Evolutionary conservation across 345 rosid genomes (phyloP).

Genomic region (Aquilaria sinensis): DNA sequence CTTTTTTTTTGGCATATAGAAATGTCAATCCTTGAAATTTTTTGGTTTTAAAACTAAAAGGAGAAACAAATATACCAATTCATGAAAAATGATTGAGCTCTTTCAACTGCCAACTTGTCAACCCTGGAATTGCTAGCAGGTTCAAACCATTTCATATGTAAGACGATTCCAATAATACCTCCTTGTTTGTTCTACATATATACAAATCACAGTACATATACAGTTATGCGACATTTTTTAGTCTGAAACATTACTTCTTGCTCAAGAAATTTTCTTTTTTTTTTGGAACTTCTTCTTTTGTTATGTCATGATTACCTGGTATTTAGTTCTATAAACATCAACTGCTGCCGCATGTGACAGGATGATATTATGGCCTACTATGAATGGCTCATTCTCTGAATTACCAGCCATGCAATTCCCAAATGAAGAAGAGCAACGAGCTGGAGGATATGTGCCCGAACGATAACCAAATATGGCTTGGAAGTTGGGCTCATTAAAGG

Average conservation of each 20-base stretch:
- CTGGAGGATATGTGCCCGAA: constrained; percentile 31
- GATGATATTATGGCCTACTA: constrained; percentile 44
- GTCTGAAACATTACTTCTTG: too few relatives aligned
- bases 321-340: constrained; percentile 28
- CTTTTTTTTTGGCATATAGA: too few relatives aligned
- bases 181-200: constrained; percentile 34
- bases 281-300: too few relatives aligned
- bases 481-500: constrained; percentile 51
- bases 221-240: too few relatives aligned
- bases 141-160: constrained; percentile 49
- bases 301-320: constrained; percentile 36
- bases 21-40: too few relatives aligned
- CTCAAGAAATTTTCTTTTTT: too few relatives aligned
- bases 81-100: constrained; percentile 54
- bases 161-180: constrained; percentile 54
- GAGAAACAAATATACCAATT: constrained; percentile 35
- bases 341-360: constrained; percentile 51
- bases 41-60: neutral
- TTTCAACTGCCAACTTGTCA: constrained; percentile 47
- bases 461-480: constrained; percentile 22
- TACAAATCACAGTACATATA: neutral
- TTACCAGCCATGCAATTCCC: constrained; percentile 46
- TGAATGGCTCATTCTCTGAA: constrained; percentile 40
- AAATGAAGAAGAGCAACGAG: constrained; percentile 33
- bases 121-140: constrained; percentile 42